Base-by-base conservation (phyloP, 768 basidiomycete species). In the Russula lepida region DNA sequence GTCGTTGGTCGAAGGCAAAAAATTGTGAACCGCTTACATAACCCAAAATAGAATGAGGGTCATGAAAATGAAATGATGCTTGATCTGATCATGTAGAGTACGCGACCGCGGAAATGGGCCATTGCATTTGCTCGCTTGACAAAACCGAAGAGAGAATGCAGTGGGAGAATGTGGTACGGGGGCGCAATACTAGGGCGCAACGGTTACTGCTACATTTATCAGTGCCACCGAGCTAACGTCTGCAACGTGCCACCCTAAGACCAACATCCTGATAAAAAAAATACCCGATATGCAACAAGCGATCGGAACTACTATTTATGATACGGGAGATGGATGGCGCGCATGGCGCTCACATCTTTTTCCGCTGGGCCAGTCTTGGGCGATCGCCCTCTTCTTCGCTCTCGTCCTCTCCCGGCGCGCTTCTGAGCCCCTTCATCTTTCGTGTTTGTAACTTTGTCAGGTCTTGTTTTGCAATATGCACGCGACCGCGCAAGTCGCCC, bases 391-490 rank as follows among this genome's bases (percentile, higher is more conserved):
- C 72, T 37, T 56, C 60, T n/a, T 63, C 64, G 43, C 58, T 56
- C 67, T 67, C 44, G 33, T 59, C 52, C 19, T 51, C 65, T 49
- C 69, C 73, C 25, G 56, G 59, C 44, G 71, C 74, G 35, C 71
- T 70, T 70, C 85, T 89, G 64, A 99, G 73, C 11, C 92, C 95
- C 77, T 97, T 98, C 92, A 98, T 95, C 80, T 97, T 97, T 70
- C 93, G 81, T 60, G 86, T 86, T 79, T 97, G 93, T 74, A 98
- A 69, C 76, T 81, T 89, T 66, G 73, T 74, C 68, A 99, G 71
- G 74, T 98, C 92, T 77, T 99, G 95, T 72, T 84, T 91, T 60
- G 77, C 89, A 58, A 98, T 74, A 73, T 98, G 95, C 30, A 99
- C 83, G 60, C 84, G 80, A 47, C 95, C 97, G 68, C 95, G 82